Evolutionary conservation across 495 filamentous ascomycete genomes (phyloP).

Genomic region (Penicillium cosmopolitanum): DNA sequence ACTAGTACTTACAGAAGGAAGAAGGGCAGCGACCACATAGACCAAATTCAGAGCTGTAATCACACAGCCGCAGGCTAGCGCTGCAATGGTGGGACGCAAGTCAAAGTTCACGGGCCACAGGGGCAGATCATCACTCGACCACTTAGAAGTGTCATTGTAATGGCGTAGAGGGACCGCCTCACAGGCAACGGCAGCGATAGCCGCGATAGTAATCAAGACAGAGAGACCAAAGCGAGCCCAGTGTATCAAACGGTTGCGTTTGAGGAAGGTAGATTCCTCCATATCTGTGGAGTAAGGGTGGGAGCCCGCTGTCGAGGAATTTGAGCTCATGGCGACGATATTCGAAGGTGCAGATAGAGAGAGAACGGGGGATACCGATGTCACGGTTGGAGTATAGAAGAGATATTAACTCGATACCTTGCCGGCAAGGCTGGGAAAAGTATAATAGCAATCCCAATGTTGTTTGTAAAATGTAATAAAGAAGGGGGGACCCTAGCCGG

Average conservation of each 20-base stretch:
- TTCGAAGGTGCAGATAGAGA: neutral
- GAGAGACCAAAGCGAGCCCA: slow-evolving; percentile 43
- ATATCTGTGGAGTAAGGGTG: slow-evolving; percentile 38
- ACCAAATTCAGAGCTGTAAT: slow-evolving; percentile 42
- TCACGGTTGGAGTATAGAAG: neutral
- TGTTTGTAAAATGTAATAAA: slow-evolving; percentile 11
- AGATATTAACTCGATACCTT: slow-evolving; percentile 21
- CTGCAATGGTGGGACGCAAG: slow-evolving; percentile 46
- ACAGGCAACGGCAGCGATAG: slow-evolving; percentile 46
- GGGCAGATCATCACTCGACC: slow-evolving; percentile 42
- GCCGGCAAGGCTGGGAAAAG: slow-evolving; percentile 23
- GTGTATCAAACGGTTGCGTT: slow-evolving; percentile 41
- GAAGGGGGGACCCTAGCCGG: slow-evolving; percentile 14
- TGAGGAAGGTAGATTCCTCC: slow-evolving; percentile 44
- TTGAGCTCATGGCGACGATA: slow-evolving; percentile 29
- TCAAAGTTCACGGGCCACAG: slow-evolving; percentile 57
- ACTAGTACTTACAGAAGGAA: slow-evolving; percentile 45
- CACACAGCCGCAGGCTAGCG: slow-evolving; percentile 48
- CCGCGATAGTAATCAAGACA: slow-evolving; percentile 32
- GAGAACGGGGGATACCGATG: neutral
- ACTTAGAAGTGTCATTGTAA: slow-evolving; percentile 42
- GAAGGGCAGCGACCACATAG: slow-evolving; percentile 45
- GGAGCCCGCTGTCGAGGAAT: slow-evolving; percentile 32
- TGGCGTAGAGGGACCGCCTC: slow-evolving; percentile 44
- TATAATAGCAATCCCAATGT: neutral